Conservation (phyloP, 2,329 filamentous ascomycete species). For the Rutstroemia sp. region DNA sequence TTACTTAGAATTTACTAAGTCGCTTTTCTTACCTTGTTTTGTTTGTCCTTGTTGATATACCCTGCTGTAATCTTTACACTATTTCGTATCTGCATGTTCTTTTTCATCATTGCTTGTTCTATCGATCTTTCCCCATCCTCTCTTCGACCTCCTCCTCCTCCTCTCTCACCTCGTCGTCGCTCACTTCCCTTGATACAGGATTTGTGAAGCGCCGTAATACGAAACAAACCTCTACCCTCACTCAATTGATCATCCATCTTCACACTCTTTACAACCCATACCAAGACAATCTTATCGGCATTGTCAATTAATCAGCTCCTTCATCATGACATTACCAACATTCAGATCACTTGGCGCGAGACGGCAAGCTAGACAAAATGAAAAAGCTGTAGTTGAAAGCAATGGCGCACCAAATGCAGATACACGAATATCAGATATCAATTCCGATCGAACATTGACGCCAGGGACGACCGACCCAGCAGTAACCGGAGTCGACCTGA, state of each 20-base stretch:
- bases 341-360: conserved; percentile 22
- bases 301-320: neutral
- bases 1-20: too few relatives aligned
- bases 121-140: too few relatives aligned
- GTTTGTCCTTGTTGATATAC: too few relatives aligned
- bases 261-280: neutral
- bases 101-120: too few relatives aligned
- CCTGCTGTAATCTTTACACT: too few relatives aligned
- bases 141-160: too few relatives aligned
- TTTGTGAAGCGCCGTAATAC: neutral
- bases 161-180: neutral
- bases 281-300: neutral
- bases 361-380: conserved; percentile 11
- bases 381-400: conserved; percentile 8
- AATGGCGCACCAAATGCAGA: conserved; percentile 1
- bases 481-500: conserved; percentile 30
- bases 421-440: neutral
- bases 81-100: too few relatives aligned
- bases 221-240: neutral
- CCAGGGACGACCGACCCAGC: conserved; percentile 17
- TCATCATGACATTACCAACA: conserved; percentile 26
- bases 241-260: neutral
- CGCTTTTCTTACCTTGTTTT: too few relatives aligned
- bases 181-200: neutral
- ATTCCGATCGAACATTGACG: conserved; percentile 21